Evolutionary conservation across 148 eudicot species (phyloP), one percentile per base, ranked within the genome.

Genomic region (Euryodendron excelsum): DNA sequence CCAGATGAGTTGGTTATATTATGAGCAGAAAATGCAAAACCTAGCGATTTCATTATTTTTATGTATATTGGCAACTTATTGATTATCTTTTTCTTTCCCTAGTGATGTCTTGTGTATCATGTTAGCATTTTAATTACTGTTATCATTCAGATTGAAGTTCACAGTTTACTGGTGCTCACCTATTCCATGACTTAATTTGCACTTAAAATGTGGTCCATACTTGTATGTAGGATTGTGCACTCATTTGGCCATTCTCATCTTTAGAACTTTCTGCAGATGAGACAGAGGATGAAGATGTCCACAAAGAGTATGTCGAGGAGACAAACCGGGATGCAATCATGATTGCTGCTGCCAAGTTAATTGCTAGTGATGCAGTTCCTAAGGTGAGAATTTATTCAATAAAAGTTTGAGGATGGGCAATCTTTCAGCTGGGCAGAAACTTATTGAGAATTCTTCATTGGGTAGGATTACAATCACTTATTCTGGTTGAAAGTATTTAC

Each of bases 231-330:
- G 30, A 31, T 33, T 55, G 34, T 77, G 44, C 64, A 18, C 41
- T 64, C 30, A 9, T 25, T 63, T 34, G 33, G 67, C 28, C 65
- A 59, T 23, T 78, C 56, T 33, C 21, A 28, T 77, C 41, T 25
- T 53, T 55, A 15, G 14, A 58, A 11, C 36, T 44, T 52, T 56
- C 20, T 71, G 66, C 83, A 94, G 98, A 87, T 79, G 93, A 94
- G 64, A 84, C 86, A 31, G 94, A 93, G 76, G 97, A 91, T 62
- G 97, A 90, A 86, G 93, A 89, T 81, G 84, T 80, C 50, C 88
- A 86, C 72, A 88, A 88, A 85, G 99, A 93, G 85, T 96, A 96
- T 85, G 84, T 90, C 50, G 99, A 96, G 82, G 98, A 91, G 80
- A 93, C 93, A 65, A 93, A 87, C 75, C 82, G 86, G 69, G 98